Percentiles rank a stretch among this genome's conserved stretches.
Conservation (phyloP, 1,139 yeast species). For the Pichia sp. region DNA sequence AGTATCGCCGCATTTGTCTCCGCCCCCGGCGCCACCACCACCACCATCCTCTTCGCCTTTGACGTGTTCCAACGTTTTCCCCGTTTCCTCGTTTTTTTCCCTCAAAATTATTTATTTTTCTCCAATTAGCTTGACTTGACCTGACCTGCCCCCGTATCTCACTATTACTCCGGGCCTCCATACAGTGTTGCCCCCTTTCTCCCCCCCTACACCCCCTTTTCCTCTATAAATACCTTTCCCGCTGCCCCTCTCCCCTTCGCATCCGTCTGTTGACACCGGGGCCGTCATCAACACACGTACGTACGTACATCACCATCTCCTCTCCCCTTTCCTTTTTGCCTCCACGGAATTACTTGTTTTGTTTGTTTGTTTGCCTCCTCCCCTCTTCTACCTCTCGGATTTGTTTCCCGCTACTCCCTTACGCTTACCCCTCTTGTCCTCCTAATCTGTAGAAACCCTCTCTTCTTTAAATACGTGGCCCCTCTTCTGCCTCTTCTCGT, state of each 20-base stretch:
- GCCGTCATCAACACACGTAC: neutral
- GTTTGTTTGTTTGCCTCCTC: no score
- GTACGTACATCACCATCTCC: neutral
- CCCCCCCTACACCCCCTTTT: neutral
- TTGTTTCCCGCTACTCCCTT: no score
- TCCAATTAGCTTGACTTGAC: neutral
- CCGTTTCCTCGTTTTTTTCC: neutral
- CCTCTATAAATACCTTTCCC: neutral
- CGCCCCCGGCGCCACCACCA: neutral
- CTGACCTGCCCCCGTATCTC: neutral
- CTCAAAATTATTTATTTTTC: neutral
- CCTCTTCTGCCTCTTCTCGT: no score
- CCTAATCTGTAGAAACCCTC: neutral
- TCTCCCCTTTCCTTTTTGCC: neutral
- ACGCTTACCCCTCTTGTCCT: no score
- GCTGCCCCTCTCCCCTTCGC: neutral
- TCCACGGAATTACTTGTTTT: neutral
- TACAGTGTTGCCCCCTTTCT: neutral
- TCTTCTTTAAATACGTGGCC: neutral
- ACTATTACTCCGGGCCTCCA: neutral
- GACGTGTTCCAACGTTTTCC: neutral
- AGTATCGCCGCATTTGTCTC: neutral
- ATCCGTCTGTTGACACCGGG: neutral
- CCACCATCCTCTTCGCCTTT: neutral
- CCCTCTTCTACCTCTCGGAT: no score